A percentile compares a stretch with the other conserved stretches of the same genome.
Evolutionary conservation across 805 yeast genomes (phyloP).

Genomic region (Phaffomyces thermotolerans): DNA sequence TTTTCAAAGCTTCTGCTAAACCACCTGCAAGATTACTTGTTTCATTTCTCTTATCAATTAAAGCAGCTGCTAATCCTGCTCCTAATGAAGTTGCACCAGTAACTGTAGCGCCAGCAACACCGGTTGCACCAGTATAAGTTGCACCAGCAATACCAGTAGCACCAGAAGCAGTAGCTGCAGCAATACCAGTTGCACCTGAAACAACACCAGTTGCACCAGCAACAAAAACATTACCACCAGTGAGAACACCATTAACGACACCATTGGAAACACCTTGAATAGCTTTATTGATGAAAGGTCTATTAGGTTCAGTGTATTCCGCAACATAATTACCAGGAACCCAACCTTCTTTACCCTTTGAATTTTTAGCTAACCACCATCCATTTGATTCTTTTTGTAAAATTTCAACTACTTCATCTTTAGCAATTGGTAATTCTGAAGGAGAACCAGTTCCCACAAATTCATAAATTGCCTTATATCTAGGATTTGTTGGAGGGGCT

Average conservation of each 20-base stretch:
- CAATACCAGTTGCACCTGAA: slow-evolving; percentile 11
- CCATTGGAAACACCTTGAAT: slow-evolving; percentile 18
- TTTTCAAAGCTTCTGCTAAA: slow-evolving; percentile 79
- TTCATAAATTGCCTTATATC: slow-evolving; percentile 79
- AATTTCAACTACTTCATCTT: slow-evolving; percentile 70
- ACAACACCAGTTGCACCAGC: no score
- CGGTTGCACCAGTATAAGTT: no score
- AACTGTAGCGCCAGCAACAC: neutral
- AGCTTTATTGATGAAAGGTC: slow-evolving; percentile 13
- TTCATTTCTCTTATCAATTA: slow-evolving; percentile 54
- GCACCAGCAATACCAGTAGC: no score
- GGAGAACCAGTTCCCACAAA: slow-evolving; percentile 83
- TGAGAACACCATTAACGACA: neutral
- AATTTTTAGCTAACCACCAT: slow-evolving; percentile 84
- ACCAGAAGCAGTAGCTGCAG: neutral
- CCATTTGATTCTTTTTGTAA: slow-evolving; percentile 74
- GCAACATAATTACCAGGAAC: slow-evolving; percentile 90
- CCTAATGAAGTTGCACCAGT: slow-evolving; percentile 23
- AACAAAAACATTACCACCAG: no score
- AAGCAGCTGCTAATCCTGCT: slow-evolving; percentile 62
- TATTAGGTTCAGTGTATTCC: slow-evolving; percentile 31
- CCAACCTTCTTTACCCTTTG: slow-evolving; percentile 71
- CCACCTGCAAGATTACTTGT: slow-evolving; percentile 71
- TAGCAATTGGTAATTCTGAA: slow-evolving; percentile 68
- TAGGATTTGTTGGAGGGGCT: slow-evolving; percentile 71